These are phyloP conservation scores for Geotrichum australiense DNA, from an alignment of 1,139 yeast species.

Conservation along the genomic window DNA sequence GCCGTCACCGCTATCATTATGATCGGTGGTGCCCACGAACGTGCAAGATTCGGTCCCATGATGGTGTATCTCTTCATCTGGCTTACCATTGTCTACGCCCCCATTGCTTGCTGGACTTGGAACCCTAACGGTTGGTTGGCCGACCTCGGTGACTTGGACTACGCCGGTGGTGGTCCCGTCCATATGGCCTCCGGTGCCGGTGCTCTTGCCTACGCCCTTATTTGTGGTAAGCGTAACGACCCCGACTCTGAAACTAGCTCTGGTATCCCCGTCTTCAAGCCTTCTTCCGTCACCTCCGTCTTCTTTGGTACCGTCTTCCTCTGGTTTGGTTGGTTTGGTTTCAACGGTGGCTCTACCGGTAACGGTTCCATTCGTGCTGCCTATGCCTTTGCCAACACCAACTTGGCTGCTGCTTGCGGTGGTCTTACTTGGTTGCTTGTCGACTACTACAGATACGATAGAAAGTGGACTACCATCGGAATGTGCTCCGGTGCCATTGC, in stretches of 20 bases:
- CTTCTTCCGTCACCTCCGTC: conserved; percentile 81
- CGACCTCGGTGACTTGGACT: conserved; percentile 77
- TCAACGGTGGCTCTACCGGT: conserved; percentile 97
- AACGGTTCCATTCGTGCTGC: conserved; percentile 85
- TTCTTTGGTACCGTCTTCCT: conserved; percentile 91
- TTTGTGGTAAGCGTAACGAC: conserved; percentile 87
- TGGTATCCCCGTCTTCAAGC: conserved; percentile 79
- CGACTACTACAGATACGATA: conserved; percentile 82
- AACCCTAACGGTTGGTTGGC: conserved; percentile 85
- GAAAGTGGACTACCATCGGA: conserved; percentile 93
- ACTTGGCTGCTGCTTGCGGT: conserved; percentile 86
- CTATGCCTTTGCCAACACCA: conserved; percentile 90
- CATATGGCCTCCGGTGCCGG: conserved; percentile 93
- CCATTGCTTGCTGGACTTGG: conserved; percentile 97
- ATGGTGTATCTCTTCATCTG: conserved; percentile 87
- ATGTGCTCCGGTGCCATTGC: conserved; percentile 90
- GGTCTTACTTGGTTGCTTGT: conserved; percentile 91
- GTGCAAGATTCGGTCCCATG: conserved; percentile 96
- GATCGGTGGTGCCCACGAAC: conserved; percentile 96
- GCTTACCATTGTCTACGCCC: conserved; percentile 95
- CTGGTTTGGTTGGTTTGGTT: conserved; percentile 99
- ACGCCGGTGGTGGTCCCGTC: conserved; percentile 98
- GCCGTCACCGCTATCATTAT: conserved; percentile 84
- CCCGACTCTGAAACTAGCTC: conserved; percentile 45
- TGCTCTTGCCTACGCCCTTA: conserved; percentile 85